phyloP scores from a whole-genome alignment of 75 land plant species.

The Ceratopteris richardii region DNA sequence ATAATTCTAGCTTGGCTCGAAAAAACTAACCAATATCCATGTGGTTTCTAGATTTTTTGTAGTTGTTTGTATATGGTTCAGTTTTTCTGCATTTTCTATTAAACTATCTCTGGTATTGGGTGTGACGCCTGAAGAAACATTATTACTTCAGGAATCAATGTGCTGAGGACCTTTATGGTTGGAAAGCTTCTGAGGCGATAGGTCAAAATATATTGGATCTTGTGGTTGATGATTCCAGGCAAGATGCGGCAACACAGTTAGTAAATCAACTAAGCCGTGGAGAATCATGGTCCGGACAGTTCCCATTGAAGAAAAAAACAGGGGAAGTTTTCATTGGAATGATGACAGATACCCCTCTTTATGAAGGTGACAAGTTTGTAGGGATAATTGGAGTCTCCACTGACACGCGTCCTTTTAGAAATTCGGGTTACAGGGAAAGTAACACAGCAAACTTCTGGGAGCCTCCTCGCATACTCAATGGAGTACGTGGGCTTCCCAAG shows the following conservation, averaged over 20 bases:
- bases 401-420: conserved; percentile 23
- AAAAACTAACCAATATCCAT: no score
- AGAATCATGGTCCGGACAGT: conserved; percentile 64
- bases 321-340: conserved; percentile 50
- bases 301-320: conserved; percentile 46
- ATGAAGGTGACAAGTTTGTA: conserved; percentile 52
- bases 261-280: conserved; percentile 29
- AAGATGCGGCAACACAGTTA: conserved; percentile 8
- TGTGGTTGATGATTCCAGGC: conserved; percentile 23
- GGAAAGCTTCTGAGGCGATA: conserved; percentile 55
- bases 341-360: conserved; percentile 49
- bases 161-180: conserved; percentile 60
- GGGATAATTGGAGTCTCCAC: conserved; percentile 50
- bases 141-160: conserved; percentile 52
- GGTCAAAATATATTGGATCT: conserved; percentile 37
- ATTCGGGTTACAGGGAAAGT: not conserved
- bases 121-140: no score
- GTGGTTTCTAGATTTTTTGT: no score
- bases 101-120: no score
- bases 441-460: not conserved
- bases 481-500: not conserved
- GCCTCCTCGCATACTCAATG: not conserved
- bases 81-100: no score
- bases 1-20: conserved; percentile 18
- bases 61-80: no score